phyloP scores from a whole-genome alignment of 2,329 filamentous ascomycete species.

The Bipolaris sorokiniana region DNA sequence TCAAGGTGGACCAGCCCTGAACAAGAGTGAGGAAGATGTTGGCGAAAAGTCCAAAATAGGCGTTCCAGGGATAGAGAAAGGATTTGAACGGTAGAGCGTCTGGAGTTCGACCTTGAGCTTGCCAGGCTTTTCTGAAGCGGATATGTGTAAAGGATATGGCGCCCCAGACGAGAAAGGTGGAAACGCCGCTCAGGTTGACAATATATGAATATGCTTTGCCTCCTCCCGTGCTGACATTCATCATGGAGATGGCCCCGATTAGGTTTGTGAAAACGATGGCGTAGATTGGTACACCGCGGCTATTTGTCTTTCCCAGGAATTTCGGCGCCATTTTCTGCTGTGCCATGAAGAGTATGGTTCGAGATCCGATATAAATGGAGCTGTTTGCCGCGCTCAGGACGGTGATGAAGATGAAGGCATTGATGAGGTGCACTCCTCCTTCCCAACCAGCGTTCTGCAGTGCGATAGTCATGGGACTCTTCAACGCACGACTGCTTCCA shows the following conservation, averaged over 20 bases:
- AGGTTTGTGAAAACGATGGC: conserved; percentile 72
- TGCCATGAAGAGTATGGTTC: conserved; percentile 77
- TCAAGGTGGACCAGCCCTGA: conserved; percentile 61
- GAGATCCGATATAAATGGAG: conserved; percentile 77
- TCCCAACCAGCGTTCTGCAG: conserved; percentile 76
- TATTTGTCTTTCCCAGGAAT: conserved; percentile 71
- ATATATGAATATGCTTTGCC: conserved; percentile 71
- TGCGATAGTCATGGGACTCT: conserved; percentile 56
- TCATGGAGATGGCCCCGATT: conserved; percentile 74
- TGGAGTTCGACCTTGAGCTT: conserved; percentile 47
- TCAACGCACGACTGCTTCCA: conserved; percentile 66
- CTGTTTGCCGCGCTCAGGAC: conserved; percentile 67
- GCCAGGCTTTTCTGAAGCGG: conserved; percentile 69
- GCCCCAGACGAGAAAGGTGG: conserved; percentile 75
- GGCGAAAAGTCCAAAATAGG: conserved; percentile 56
- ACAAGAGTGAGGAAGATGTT: conserved; percentile 61
- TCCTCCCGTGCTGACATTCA: conserved; percentile 73
- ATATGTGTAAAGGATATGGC: conserved; percentile 74
- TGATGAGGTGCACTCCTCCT: conserved; percentile 76
- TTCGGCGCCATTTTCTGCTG: conserved; percentile 73
- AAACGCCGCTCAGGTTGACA: conserved; percentile 72
- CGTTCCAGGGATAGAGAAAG: conserved; percentile 57
- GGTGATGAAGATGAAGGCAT: conserved; percentile 68
- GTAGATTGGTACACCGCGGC: conserved; percentile 65
- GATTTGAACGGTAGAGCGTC: conserved; percentile 57